Percentiles rank a stretch among this genome's conserved stretches.
phyloP scores from a whole-genome alignment of 805 yeast genomes.

The Maudiozyma pseudohumilis region DNA sequence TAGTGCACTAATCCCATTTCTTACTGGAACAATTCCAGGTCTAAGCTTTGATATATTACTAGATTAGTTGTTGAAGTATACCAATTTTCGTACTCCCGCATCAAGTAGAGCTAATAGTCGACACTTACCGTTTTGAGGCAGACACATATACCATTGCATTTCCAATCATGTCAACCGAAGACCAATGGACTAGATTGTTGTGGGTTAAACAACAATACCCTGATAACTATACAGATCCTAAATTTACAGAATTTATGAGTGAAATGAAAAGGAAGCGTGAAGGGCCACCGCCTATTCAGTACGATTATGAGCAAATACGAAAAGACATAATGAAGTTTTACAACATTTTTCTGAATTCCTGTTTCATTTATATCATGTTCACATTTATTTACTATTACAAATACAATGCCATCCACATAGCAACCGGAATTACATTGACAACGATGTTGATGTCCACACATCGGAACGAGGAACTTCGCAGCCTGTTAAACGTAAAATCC shows the following conservation, averaged over 20 bases:
- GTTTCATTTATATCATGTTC: slow-evolving; percentile 60
- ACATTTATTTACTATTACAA: slow-evolving; percentile 17
- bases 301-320: slow-evolving; percentile 14
- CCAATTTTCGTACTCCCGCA: no score
- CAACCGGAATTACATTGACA: slow-evolving; percentile 3
- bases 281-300: slow-evolving; percentile 14
- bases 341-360: slow-evolving; percentile 41
- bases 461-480: slow-evolving; percentile 1
- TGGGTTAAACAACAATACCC: slow-evolving; percentile 83
- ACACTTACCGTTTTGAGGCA: no score
- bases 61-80: no score
- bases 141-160: no score
- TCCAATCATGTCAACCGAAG: no score
- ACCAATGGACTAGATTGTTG: slow-evolving; percentile 72
- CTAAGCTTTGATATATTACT: no score
- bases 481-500: slow-evolving; percentile 43
- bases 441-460: slow-evolving; percentile 1
- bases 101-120: no score
- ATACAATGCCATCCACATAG: slow-evolving; percentile 15
- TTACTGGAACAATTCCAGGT: no score
- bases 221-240: slow-evolving; percentile 78
- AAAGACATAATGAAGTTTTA: slow-evolving; percentile 20
- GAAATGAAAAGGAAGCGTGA: slow-evolving; percentile 8
- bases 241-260: slow-evolving; percentile 43
- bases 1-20: no score